Evolutionary conservation across 2,329 filamentous ascomycete species (phyloP).

Genomic region (Sclerotinia nivalis): DNA sequence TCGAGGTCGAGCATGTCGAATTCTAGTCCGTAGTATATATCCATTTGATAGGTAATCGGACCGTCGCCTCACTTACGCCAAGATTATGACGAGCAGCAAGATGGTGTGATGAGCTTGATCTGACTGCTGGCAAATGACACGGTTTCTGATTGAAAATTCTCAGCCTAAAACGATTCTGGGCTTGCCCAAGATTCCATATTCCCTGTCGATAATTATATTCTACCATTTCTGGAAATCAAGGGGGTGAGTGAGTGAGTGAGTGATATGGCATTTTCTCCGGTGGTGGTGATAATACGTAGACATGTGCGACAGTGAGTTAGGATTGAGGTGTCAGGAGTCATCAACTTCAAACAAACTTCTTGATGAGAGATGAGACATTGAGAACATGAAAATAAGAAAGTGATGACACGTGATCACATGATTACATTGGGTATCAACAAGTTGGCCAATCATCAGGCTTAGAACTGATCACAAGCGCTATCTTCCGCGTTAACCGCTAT

Average conservation of each 20-base stretch:
- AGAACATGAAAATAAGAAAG: background rate
- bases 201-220: background rate
- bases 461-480: conserved; percentile 16
- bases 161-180: background rate
- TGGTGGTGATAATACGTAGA: background rate
- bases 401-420: conserved; percentile 14
- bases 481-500: conserved; percentile 25
- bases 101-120: conserved; percentile 10
- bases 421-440: background rate
- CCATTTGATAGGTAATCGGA: conserved; percentile 13
- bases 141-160: background rate
- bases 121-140: conserved; percentile 19
- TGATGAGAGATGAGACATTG: background rate
- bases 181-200: conserved; percentile 3
- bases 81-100: background rate
- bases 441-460: background rate
- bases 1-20: background rate
- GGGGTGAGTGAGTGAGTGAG: background rate
- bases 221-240: background rate
- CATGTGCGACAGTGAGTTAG: background rate
- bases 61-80: conserved; percentile 8
- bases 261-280: background rate
- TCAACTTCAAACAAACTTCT: background rate
- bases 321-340: conserved; percentile 15
- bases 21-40: background rate